Percentiles rank a stretch among this genome's conserved stretches.
Evolutionary conservation across 805 yeast genomes (phyloP).

Genomic region (Spathaspora girioi): DNA sequence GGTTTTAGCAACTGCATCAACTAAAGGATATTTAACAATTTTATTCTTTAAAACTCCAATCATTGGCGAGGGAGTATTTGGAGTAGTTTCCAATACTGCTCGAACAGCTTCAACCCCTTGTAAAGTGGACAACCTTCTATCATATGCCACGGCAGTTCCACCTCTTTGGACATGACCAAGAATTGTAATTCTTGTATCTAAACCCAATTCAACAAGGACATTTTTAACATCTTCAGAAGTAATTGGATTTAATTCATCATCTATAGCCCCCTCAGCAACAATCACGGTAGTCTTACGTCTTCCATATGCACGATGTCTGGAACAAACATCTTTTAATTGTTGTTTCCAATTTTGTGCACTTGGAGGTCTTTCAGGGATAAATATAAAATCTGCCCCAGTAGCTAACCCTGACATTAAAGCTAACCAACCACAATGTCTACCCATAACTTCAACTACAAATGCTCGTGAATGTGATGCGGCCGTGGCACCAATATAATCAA

Average conservation of each 20-base stretch:
- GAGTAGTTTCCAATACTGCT: constrained; percentile 65
- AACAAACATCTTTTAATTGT: constrained; percentile 59
- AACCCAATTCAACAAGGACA: constrained; percentile 62
- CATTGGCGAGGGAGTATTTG: constrained; percentile 75
- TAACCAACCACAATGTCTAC: constrained; percentile 88
- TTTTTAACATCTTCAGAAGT: constrained; percentile 62
- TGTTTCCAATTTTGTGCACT: constrained; percentile 60
- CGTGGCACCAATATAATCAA: constrained; percentile 81
- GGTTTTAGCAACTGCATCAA: constrained; percentile 70
- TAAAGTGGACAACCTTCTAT: constrained; percentile 66
- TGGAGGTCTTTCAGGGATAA: constrained; percentile 79
- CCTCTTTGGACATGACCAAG: constrained; percentile 83
- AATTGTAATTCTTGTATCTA: constrained; percentile 76
- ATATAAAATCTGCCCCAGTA: constrained; percentile 75
- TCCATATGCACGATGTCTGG: constrained; percentile 66
- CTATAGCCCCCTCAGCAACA: constrained; percentile 84
- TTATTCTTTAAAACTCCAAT: constrained; percentile 71
- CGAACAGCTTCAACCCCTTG: constrained; percentile 83
- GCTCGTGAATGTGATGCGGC: constrained; percentile 83
- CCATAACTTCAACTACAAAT: constrained; percentile 84
- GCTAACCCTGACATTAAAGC: constrained; percentile 79
- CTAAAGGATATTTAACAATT: constrained; percentile 62
- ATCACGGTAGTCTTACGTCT: constrained; percentile 75
- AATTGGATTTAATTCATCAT: constrained; percentile 63
- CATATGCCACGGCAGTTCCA: constrained; percentile 76